Base-by-base conservation (phyloP, 768 basidiomycete genomes). In the Calocera viscosa region DNA sequence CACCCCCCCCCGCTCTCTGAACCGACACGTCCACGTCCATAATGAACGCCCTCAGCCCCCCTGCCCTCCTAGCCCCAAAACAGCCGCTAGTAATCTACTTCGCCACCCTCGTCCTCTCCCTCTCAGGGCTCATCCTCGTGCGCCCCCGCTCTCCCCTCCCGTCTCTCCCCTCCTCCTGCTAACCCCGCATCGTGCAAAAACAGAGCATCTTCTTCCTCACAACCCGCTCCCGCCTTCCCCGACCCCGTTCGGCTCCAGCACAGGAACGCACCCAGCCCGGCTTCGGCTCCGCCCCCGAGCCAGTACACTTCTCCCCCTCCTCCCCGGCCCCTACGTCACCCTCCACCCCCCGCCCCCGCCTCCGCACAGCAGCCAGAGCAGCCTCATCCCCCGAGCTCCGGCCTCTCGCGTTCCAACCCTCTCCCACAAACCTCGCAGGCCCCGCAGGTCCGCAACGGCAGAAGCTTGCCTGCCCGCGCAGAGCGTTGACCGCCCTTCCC, bases 51-150 rank as follows among this genome's bases (percentile, higher is more conserved):
- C 35, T 38, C 35, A 5, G 5, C 35, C 35, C 7, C 35, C 35
- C 5, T 14, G 7, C 35, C 35, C 35, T 38, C 35, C 35, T 14
- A n/a, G n/a, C 10, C 11, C 11, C 30, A 14, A 60, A 32, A 32
- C 53, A 26, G 14, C 53, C 53, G 2, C 53, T 60, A 2, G 24
- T 26, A 32, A 32, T 60, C 2, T 60, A 60, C 53, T 60, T 60
- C 30, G 53, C 53, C 7, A 60, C 53, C 5, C 53, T 60, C 30
- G 26, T 60, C 53, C 14, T 60, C 53, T 60, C 53, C 53, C 53
- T 60, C 53, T 60, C 53, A 5, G 53, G 53, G 53, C 30, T 60
- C 53, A 28, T 60, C 11, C 53, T 60, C 53, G 53, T 60, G 30
- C 53, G 53, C 30, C 2, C 53, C 14, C 53, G 8, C 22, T 19